Evolutionary conservation across 768 basidiomycete genomes (phyloP), one percentile per base, ranked within the genome.

Genomic region (Dendrothele bispora): DNA sequence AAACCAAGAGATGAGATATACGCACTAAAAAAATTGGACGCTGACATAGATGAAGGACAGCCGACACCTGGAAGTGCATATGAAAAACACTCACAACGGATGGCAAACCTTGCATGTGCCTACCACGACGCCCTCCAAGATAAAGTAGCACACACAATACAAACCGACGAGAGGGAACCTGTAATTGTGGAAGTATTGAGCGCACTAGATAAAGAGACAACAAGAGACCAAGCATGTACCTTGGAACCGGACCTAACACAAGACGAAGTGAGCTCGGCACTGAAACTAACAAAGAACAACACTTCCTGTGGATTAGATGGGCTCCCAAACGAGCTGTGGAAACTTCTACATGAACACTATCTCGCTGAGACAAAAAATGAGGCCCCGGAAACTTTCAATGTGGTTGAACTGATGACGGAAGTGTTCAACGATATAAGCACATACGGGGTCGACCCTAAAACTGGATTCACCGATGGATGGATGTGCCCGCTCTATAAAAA

Each of bases 381-480:
- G 0, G n/a, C n/a, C 0, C 8, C 30, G 5, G 25, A 24, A 2
- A 18, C 41, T 4, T 55, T 57, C 7, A 37, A 51, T 25, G 22
- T 53, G 0, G 17, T 49, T 0, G 25, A n/a, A 44, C 1, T 24
- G 38, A 3, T 65, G 37, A 55, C 27, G 0, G 27, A 0, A 0
- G 22, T 61, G 0, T 58, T 43, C n/a, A 53, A 53, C 2, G 48
- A 64, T 22, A 61, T 64, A 0, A 39, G 59, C 36, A 0, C 0
- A 1, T 1, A 55, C 20, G 59, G 62, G 0, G 5, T 57, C 2
- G 39, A 15, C 20, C 7, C 17, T 0, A 1, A 10, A 0, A 46
- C 51, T 0, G 1, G 2, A 2, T 70, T 59, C 37, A 34, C 55
- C 0, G n/a, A 37, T 1, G 67, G 65, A 6, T 55, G 54, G 54